Evolutionary conservation across 192 early-diverging fungal species (phyloP).

Genomic region (Coemansia sp.): DNA sequence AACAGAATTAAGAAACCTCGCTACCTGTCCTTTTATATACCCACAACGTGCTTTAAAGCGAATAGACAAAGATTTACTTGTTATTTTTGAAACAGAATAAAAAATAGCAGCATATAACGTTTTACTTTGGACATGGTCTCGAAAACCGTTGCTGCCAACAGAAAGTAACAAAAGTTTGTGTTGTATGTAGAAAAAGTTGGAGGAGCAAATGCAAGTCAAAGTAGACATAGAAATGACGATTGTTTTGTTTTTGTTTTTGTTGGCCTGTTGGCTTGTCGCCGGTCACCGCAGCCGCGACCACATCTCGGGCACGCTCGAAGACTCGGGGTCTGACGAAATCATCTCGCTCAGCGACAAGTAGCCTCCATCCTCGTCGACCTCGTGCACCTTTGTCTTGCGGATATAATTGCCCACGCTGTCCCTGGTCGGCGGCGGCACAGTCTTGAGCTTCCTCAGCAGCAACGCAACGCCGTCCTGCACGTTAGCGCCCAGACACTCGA

Average conservation of each 20-base stretch:
- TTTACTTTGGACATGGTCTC: too few relatives aligned
- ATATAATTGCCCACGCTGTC: slow-evolving; percentile 33
- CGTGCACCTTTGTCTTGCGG: slow-evolving; percentile 13
- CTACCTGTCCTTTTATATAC: too few relatives aligned
- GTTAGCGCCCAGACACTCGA: slow-evolving; percentile 45
- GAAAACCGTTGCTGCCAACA: too few relatives aligned
- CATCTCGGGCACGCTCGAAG: slow-evolving; percentile 23
- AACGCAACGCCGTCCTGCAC: slow-evolving; percentile 49
- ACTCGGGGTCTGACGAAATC: slow-evolving; percentile 36
- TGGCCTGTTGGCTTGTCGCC: background rate
- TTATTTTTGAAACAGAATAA: background rate
- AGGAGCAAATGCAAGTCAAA: background rate
- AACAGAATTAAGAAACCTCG: too few relatives aligned
- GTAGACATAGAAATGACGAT: background rate
- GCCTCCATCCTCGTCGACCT: slow-evolving; percentile 32
- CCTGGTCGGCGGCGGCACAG: slow-evolving; percentile 21
- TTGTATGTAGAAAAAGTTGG: background rate
- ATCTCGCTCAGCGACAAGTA: slow-evolving; percentile 44
- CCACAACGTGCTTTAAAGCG: too few relatives aligned
- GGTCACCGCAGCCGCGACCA: slow-evolving; percentile 30
- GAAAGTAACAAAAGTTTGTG: too few relatives aligned
- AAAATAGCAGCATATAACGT: background rate
- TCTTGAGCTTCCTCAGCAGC: slow-evolving; percentile 28
- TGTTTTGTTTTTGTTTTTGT: background rate
- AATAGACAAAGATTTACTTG: too few relatives aligned